Base-by-base conservation (phyloP, 495 filamentous ascomycete genomes). In the Margaritispora aquatica region DNA sequence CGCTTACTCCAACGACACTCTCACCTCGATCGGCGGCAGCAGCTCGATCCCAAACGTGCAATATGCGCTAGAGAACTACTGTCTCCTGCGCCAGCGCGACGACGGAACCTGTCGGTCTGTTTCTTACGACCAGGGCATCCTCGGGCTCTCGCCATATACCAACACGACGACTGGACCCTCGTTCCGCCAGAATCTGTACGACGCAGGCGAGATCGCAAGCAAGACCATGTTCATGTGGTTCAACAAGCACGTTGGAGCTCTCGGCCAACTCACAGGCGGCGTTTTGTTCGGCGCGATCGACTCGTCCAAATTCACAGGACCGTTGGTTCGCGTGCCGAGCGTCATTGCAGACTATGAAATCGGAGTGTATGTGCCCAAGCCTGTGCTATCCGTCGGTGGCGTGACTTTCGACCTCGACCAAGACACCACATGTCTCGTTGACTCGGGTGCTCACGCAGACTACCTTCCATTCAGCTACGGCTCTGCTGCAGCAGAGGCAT, bases 201-300 rank as follows among this genome's bases (percentile, higher is more conserved):
- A 17, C 19, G 17, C 54, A 11, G 38, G 38, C 4, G 2, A 15
- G 3, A 27, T 57, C n/a, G 41, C 38, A 10, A 29, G 38, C 11
- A 48, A 57, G 21, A 57, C 54, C 2, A 48, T 57, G 41, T 4
- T 49, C 11, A 57, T 47, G 38, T 57, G 41, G 41, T 57, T 57
- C 54, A 31, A 48, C 41, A 31, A 46, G 22, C 54, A 46, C n/a
- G n/a, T 47, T 20, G 22, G 23, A 26, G 26, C 41, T 2, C 26
- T 57, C 38, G 23, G 23, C 10, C 24, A 46, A 23, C 26, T 57
- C 0, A 48, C 54, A 2, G 54, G 54, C n/a, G 54, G 54, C 15
- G 24, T 57, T 23, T 15, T 57, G 0, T 47, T 57, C 26, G 54
- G 54, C 3, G 54, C 38, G 1, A 49, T 57, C 41, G 54, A 57